A percentile compares a stretch with the other conserved stretches of the same genome.
These are phyloP conservation scores for Prosopis cineraria DNA, from an alignment of 306 rosid species.

Conservation along the genomic window DNA sequence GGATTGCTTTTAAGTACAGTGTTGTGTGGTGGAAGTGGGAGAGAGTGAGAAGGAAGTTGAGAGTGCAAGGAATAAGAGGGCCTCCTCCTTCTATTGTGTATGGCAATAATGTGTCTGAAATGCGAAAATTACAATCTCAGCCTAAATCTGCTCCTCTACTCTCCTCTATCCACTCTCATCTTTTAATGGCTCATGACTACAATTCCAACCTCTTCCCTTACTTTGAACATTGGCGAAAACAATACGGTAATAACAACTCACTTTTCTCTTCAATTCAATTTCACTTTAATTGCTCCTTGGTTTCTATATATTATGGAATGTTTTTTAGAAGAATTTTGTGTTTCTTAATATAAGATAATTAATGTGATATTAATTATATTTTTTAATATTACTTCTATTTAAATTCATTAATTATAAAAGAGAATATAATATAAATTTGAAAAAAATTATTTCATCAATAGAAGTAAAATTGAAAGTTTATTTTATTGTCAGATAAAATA, in stretches of 20 bases:
- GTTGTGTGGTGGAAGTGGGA: slow-evolving; percentile 48
- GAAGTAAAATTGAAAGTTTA: too few species aligned
- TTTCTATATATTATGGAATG: too few species aligned
- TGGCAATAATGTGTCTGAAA: slow-evolving; percentile 67
- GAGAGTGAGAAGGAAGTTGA: slow-evolving; percentile 56
- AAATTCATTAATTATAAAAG: too few species aligned
- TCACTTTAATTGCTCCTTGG: too few species aligned
- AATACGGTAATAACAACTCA: slow-evolving; percentile 74
- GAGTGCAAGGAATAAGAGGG: slow-evolving; percentile 68
- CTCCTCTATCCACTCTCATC: slow-evolving; percentile 26
- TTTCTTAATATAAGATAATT: too few species aligned
- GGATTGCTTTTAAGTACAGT: slow-evolving; percentile 45
- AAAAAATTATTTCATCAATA: too few species aligned
- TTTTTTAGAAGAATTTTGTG: too few species aligned
- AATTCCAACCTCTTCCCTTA: slow-evolving; percentile 80
- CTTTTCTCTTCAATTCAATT: too few species aligned
- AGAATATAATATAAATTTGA: too few species aligned
- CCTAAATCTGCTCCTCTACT: slow-evolving; percentile 11
- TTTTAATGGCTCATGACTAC: slow-evolving; percentile 69
- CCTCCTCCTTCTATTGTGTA: slow-evolving; percentile 68
- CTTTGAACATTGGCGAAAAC: slow-evolving; percentile 80
- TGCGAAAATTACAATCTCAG: slow-evolving; percentile 64
- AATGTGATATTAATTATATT: too few species aligned
- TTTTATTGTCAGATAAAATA: too few species aligned
- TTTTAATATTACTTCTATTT: too few species aligned